Conservation (phyloP, 768 basidiomycete species). For the Exidia glandulosa region DNA sequence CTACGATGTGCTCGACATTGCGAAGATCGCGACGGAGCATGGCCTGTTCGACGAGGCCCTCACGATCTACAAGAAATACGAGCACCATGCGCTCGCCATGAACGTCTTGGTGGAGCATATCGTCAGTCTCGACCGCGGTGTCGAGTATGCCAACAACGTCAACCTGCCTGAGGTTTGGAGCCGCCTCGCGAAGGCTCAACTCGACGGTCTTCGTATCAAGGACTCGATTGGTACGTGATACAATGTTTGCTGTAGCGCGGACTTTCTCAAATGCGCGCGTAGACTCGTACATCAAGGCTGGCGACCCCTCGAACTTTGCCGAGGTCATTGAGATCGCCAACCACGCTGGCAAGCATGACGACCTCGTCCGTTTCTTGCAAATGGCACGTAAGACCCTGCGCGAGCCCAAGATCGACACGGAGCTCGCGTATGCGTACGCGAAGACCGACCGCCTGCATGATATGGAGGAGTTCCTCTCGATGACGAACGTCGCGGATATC, state of each 20-base stretch:
- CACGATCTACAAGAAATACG: conserved; percentile 95
- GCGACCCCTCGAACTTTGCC: conserved; percentile 84
- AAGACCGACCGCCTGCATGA: conserved; percentile 85
- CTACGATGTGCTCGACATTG: conserved; percentile 90
- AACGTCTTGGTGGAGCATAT: conserved; percentile 98
- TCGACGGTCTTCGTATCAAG: conserved; percentile 96
- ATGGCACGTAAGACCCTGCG: conserved; percentile 97
- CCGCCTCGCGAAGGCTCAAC: conserved; percentile 93
- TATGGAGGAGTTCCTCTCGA: conserved; percentile 97
- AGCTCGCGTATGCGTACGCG: conserved; percentile 95
- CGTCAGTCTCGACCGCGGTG: conserved; percentile 91
- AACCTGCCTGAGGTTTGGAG: conserved; percentile 97
- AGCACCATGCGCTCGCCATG: conserved; percentile 91
- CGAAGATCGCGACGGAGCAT: conserved; percentile 93
- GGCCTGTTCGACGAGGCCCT: conserved; percentile 93
- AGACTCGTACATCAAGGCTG: conserved; percentile 98
- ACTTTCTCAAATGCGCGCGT: not conserved
- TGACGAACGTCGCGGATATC: conserved; percentile 98
- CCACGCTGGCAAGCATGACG: conserved; percentile 86
- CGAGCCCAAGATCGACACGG: conserved; percentile 96
- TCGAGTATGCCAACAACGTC: conserved; percentile 93
- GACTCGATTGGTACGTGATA: conserved; percentile 74
- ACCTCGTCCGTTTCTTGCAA: conserved; percentile 92
- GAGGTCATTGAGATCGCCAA: conserved; percentile 95
- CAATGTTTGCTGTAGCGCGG: not conserved